phyloP scores from a whole-genome alignment of 1,284 basidiomycete genomes.

The Cutaneotrichosporon sp. region DNA sequence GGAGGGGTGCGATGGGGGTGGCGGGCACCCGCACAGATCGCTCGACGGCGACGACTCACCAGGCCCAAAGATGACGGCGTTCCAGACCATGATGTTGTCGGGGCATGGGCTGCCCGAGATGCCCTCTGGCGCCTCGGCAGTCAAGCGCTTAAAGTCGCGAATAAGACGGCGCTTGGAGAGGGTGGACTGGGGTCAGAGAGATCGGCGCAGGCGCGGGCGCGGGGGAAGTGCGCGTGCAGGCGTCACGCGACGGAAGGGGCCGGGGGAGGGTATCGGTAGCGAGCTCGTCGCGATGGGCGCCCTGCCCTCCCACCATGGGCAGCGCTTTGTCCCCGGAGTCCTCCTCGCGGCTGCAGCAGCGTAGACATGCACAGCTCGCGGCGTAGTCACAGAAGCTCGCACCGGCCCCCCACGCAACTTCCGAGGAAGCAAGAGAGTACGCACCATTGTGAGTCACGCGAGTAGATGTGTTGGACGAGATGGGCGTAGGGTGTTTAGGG shows the following conservation, averaged over 20 bases:
- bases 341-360: no score
- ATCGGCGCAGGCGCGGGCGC: background rate
- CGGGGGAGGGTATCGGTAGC: no score
- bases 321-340: no score
- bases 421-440: background rate
- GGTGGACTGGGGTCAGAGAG: conserved; percentile 64
- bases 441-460: background rate
- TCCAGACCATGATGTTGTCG: conserved; percentile 99
- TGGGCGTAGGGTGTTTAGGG: no score
- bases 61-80: conserved; percentile 98
- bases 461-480: background rate
- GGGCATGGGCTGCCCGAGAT: conserved; percentile 95
- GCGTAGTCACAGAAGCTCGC: no score
- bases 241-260: background rate
- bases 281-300: no score
- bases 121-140: conserved; percentile 90
- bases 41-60: conserved; percentile 62
- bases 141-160: conserved; percentile 93
- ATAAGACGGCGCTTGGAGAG: conserved; percentile 87
- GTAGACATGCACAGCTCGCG: no score
- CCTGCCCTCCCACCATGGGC: no score
- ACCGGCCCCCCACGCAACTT: no score
- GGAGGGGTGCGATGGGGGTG: conserved; percentile 6
- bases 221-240: background rate
- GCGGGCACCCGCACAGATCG: background rate